Evolutionary conservation across 2,329 filamentous ascomycete genomes (phyloP).

Genomic region (Cryphonectria japonica): DNA sequence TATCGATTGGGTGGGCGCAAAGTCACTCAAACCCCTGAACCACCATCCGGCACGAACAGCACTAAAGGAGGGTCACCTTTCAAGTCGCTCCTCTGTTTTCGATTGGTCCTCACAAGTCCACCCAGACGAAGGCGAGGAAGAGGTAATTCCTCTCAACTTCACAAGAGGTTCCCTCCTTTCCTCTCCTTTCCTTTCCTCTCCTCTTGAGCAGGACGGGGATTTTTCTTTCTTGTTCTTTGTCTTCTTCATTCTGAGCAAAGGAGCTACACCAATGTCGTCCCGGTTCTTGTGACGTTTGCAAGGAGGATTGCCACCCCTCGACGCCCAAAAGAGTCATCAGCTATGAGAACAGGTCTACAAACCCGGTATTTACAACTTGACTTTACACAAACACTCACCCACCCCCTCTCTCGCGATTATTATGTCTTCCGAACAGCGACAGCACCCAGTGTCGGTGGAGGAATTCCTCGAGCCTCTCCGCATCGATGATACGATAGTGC

Average conservation of each 20-base stretch:
- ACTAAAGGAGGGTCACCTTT: constrained; percentile 2
- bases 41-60: background rate
- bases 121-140: background rate
- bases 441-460: constrained; percentile 35
- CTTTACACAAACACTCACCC: background rate
- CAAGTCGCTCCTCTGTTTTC: background rate
- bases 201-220: background rate
- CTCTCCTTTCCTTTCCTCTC: too few species aligned
- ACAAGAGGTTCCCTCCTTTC: background rate
- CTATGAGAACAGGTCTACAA: background rate
- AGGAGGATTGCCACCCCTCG: background rate
- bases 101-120: background rate
- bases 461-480: constrained; percentile 56
- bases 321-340: background rate
- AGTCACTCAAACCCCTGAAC: constrained; percentile 12
- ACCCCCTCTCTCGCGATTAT: constrained; percentile 2
- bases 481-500: constrained; percentile 51
- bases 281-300: background rate
- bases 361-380: background rate
- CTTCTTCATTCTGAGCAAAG: background rate
- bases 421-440: constrained; percentile 27
- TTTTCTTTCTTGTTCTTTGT: background rate
- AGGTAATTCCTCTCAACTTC: background rate
- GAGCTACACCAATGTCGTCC: background rate
- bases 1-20: constrained; percentile 14